Percentiles rank a stretch among this genome's conserved stretches.
Evolutionary conservation across 768 basidiomycete genomes (phyloP).

Genomic region (Suillus ampliporus): DNA sequence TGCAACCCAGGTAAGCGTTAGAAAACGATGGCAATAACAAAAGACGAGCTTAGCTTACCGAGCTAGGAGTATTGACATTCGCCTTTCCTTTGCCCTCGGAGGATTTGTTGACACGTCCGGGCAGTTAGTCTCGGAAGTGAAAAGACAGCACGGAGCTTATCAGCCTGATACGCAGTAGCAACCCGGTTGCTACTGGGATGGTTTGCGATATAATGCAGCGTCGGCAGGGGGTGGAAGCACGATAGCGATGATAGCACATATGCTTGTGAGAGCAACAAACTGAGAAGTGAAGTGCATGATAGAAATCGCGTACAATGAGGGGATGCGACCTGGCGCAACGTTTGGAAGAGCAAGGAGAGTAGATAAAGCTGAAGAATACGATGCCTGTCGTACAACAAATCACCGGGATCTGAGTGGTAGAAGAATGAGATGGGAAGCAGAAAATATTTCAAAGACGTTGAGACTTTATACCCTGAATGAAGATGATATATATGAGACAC

Average conservation of each 20-base stretch:
- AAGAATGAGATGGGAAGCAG: slow-evolving; percentile 43
- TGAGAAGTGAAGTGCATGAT: slow-evolving; percentile 58
- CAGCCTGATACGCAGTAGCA: not conserved
- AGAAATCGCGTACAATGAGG: slow-evolving; percentile 20
- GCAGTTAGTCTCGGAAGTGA: not conserved
- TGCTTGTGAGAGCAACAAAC: slow-evolving; percentile 51
- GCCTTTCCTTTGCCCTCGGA: not conserved
- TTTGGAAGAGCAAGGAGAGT: not conserved
- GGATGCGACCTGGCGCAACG: slow-evolving; percentile 22
- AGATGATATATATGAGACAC: not conserved
- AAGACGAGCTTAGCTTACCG: not conserved
- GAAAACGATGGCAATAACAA: not conserved
- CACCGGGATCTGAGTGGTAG: slow-evolving; percentile 58
- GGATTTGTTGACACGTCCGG: not conserved
- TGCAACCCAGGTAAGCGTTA: not conserved
- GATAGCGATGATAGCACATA: slow-evolving; percentile 52
- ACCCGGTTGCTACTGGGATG: slow-evolving; percentile 16
- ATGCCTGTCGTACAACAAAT: slow-evolving; percentile 36
- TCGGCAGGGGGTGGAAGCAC: slow-evolving; percentile 43
- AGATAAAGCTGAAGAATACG: not conserved
- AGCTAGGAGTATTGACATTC: not conserved
- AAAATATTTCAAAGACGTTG: slow-evolving; percentile 4
- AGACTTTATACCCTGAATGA: slow-evolving; percentile 5
- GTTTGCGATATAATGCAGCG: slow-evolving; percentile 45
- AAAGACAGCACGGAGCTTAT: not conserved